These are phyloP conservation scores for Furcasterigmium furcatum DNA, from an alignment of 2,329 filamentous ascomycete genomes.

Conservation along the genomic window DNA sequence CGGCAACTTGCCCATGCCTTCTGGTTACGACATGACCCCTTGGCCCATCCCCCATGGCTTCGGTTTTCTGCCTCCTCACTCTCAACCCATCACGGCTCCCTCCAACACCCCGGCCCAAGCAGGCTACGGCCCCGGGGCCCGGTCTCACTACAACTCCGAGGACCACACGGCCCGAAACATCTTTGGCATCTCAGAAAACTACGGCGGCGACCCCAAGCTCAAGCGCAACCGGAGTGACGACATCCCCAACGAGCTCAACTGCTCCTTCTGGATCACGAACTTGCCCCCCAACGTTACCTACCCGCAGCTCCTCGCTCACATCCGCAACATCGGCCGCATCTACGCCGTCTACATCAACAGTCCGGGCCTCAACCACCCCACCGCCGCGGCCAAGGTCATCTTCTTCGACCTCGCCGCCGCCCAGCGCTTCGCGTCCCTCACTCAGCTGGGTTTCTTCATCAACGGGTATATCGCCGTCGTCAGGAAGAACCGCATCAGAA, in stretches of 20 bases:
- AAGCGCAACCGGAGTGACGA: constrained; percentile 33
- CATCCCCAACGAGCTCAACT: constrained; percentile 39
- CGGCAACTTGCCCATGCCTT: too few species aligned
- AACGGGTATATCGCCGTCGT: constrained; percentile 32
- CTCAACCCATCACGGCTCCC: too few species aligned
- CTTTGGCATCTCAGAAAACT: constrained; percentile 29
- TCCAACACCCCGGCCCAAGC: too few species aligned
- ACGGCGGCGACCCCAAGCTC: constrained; percentile 32
- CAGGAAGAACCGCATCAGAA: constrained; percentile 46
- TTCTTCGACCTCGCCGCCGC: constrained; percentile 42
- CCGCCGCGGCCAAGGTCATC: constrained; percentile 45
- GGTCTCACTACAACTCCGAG: constrained; percentile 1
- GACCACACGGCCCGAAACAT: too few species aligned
- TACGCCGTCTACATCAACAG: constrained; percentile 50
- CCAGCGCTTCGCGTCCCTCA: constrained; percentile 22
- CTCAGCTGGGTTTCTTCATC: constrained; percentile 28
- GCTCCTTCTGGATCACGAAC: constrained; percentile 50
- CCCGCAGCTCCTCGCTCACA: constrained; percentile 36
- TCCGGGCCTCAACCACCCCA: constrained; percentile 29
- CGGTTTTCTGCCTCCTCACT: too few species aligned
- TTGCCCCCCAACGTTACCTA: constrained; percentile 40
- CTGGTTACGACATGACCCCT: too few species aligned
- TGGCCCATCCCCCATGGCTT: too few species aligned
- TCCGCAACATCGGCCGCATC: constrained; percentile 46
- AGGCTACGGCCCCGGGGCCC: too few species aligned